Evolutionary conservation across 148 eudicot species (phyloP), one percentile per base, ranked within the genome.

Genomic region (Rhododendron griersonianum): DNA sequence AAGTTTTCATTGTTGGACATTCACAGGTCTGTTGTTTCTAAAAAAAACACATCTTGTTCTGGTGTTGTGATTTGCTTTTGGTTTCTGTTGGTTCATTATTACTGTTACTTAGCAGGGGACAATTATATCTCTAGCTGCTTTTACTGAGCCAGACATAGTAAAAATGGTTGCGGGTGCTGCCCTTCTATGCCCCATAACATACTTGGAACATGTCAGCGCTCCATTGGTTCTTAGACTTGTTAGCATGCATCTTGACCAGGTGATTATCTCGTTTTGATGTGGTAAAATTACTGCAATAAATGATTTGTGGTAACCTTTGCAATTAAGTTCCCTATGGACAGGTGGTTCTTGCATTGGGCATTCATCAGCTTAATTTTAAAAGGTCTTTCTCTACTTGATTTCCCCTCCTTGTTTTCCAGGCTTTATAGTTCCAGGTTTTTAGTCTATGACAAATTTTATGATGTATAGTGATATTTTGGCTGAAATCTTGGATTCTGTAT

Each of bases 81-180:
- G 44, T 23, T 82, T 74, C 76, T 77, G 3, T 75, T 76, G 13
- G 47, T 82, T 35, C 51, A 57, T 81, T n/a, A 19, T 75, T 82
- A 77, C 75, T 4, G 50, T 82, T 28, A 73, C 82, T 35, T 86
- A 86, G 81, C 85, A 97, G 99, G 99, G 99, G 53, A 97, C 99
- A 25, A 97, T 97, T 48, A 95, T 97, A 87, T 93, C 99, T 37
- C 89, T 97, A 80, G 98, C 99, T 90, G 99, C 98, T 65, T 89
- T 97, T 65, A 95, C 99, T 85, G 94, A 93, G 73, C 96, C 98
- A 88, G 90, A 93, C 76, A 88, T 93, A 33, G 95, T 90, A 78
- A 85, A 91, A 84, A 92, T 91, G 99, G 98, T 97, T 86, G 91
- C 91, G 85, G 99, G 95, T 84, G 99, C 95, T 86, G 99, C 98